These are phyloP conservation scores for Diaporthe longicolla DNA, from an alignment of 2,329 filamentous ascomycete species.

Conservation along the genomic window DNA sequence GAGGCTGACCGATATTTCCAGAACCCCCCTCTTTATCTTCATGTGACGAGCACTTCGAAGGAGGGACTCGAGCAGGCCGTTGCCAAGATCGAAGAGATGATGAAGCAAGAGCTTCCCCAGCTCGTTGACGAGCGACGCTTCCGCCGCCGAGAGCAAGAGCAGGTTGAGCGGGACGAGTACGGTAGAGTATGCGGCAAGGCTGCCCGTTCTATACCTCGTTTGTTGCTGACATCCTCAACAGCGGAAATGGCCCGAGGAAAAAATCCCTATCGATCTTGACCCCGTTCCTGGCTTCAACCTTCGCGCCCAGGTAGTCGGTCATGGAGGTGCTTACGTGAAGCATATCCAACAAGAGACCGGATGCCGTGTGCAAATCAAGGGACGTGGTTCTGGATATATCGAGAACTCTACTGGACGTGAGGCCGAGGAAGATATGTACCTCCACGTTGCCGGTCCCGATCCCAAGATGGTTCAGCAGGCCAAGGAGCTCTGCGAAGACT, in stretches of 20 bases:
- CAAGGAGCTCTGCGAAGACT: constrained; percentile 89
- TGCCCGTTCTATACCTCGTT: constrained; percentile 46
- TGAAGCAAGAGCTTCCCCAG: constrained; percentile 95
- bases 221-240: constrained; percentile 45
- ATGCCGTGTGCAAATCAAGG: constrained; percentile 98
- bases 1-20: constrained; percentile 54
- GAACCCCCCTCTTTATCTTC: constrained; percentile 95
- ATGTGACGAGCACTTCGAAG: constrained; percentile 93
- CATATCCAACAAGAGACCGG: constrained; percentile 96
- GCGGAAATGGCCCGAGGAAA: constrained; percentile 99
- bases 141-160: constrained; percentile 68
- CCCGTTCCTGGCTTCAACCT: constrained; percentile 95
- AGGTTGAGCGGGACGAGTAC: constrained; percentile 46
- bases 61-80: constrained; percentile 92
- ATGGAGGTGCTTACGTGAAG: constrained; percentile 95
- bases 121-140: constrained; percentile 95
- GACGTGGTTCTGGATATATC: constrained; percentile 93
- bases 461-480: constrained; percentile 87
- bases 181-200: constrained; percentile 41
- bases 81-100: constrained; percentile 90
- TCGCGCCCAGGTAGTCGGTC: constrained; percentile 94
- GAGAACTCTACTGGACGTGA: constrained; percentile 90
- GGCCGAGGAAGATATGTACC: constrained; percentile 96
- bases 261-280: constrained; percentile 91
- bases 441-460: constrained; percentile 96